Percentiles rank a stretch among this genome's conserved stretches.
phyloP scores from a whole-genome alignment of 2,329 filamentous ascomycete genomes.

The Fusarium penzigii region DNA sequence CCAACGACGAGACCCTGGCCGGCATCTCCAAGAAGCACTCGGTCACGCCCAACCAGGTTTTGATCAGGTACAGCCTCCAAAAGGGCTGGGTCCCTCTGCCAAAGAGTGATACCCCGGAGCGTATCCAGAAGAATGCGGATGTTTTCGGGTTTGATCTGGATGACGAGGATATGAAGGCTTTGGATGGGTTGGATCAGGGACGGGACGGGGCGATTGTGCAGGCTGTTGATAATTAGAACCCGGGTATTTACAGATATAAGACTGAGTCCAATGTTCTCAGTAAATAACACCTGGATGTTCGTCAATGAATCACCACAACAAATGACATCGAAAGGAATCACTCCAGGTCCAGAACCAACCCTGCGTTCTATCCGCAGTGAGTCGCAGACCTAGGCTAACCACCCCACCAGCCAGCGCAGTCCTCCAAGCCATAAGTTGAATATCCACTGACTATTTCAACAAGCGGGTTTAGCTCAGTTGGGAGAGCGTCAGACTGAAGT shows the following conservation, averaged over 20 bases:
- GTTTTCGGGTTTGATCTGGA: constrained; percentile 60
- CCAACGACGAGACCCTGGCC: constrained; percentile 56
- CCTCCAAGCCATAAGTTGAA: too few species aligned
- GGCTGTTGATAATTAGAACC: constrained; percentile 17
- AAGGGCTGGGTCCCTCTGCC: constrained; percentile 67
- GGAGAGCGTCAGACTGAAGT: constrained; percentile 29
- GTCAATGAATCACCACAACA: too few species aligned
- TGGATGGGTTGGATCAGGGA: constrained; percentile 30
- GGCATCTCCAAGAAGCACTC: constrained; percentile 58
- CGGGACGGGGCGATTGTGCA: constrained; percentile 24
- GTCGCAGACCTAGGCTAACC: too few species aligned
- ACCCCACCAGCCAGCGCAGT: too few species aligned
- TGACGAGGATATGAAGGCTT: constrained; percentile 52
- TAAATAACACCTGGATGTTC: too few species aligned
- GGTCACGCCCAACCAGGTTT: constrained; percentile 60
- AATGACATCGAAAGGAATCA: too few species aligned
- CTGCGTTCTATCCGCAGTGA: too few species aligned
- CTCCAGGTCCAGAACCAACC: too few species aligned
- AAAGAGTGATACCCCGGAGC: constrained; percentile 61
- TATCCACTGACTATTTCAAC: too few species aligned
- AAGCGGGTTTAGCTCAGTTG: constrained; percentile 35
- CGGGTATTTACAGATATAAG: too few species aligned
- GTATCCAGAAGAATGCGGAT: constrained; percentile 61
- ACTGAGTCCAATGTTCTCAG: too few species aligned
- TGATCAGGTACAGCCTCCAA: constrained; percentile 68